Conservation (phyloP, 164 flowering plant species). For the Berberis vulgaris region DNA sequence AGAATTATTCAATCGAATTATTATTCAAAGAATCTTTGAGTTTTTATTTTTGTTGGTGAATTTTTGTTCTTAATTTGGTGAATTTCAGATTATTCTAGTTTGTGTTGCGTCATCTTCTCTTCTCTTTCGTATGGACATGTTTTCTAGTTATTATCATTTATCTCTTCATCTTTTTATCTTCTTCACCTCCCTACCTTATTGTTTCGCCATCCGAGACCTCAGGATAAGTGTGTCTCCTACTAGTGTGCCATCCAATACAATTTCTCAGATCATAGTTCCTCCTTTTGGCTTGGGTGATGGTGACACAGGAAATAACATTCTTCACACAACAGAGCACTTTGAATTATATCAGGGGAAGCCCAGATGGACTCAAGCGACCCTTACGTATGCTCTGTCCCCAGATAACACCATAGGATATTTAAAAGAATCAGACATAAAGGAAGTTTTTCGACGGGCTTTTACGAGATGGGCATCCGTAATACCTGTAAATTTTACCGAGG, state of each 20-base stretch:
- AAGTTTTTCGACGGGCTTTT: conserved; percentile 37
- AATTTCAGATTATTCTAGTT: too few species aligned
- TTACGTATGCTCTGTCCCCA: conserved; percentile 50
- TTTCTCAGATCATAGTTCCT: conserved; percentile 36
- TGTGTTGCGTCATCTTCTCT: neutral
- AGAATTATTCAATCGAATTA: too few species aligned
- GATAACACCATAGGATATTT: conserved; percentile 13
- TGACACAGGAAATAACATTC: conserved; percentile 9
- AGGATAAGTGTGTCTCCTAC: conserved; percentile 16
- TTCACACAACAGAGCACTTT: conserved; percentile 25
- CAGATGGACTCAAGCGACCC: conserved; percentile 45
- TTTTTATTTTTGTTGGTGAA: too few species aligned
- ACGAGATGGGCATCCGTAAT: conserved; percentile 47
- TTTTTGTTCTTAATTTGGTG: too few species aligned
- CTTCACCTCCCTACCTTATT: conserved; percentile 8
- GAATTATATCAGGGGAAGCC: conserved; percentile 50
- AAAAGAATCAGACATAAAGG: conserved; percentile 21
- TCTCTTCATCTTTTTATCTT: conserved; percentile 4
- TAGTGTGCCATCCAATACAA: conserved; percentile 30
- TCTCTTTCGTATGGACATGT: conserved; percentile 18
- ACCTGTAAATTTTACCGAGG: conserved; percentile 46
- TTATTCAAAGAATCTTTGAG: too few species aligned
- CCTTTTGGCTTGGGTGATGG: conserved; percentile 31
- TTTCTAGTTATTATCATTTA: conserved; percentile 8
- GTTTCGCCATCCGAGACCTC: conserved; percentile 5